Evolutionary conservation across 345 rosid genomes (phyloP).

Genomic region (Salix suchowensis): DNA sequence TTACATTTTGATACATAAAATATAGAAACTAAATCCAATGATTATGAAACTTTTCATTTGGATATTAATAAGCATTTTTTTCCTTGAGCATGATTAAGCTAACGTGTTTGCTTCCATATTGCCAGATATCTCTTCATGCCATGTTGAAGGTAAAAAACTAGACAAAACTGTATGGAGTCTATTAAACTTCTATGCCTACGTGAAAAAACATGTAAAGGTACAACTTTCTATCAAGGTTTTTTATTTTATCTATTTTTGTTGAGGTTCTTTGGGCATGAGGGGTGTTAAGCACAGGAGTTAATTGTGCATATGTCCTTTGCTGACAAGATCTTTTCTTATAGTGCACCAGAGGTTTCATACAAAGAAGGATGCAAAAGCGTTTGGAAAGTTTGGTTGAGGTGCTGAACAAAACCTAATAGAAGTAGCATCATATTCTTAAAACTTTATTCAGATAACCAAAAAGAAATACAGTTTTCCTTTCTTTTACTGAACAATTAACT

Average conservation of each 20-base stretch:
- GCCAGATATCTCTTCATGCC: constrained; percentile 63
- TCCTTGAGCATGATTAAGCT: constrained; percentile 5
- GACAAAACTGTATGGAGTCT: constrained; percentile 82
- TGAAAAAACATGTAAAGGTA: constrained; percentile 85
- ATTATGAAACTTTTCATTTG: background rate
- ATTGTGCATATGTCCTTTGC: background rate
- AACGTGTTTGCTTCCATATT: background rate
- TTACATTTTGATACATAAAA: background rate
- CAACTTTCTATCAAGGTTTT: background rate
- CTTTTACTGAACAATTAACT: background rate
- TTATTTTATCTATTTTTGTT: background rate
- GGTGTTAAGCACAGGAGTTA: background rate
- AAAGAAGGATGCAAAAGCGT: constrained; percentile 75
- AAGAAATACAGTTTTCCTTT: background rate
- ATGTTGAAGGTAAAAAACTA: constrained; percentile 59
- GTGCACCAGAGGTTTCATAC: constrained; percentile 86
- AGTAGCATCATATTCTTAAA: constrained; percentile 2
- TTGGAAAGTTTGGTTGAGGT: constrained; percentile 77
- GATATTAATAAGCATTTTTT: background rate
- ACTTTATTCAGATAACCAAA: background rate
- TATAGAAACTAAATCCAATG: background rate
- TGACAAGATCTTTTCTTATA: constrained; percentile 22
- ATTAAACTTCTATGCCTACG: constrained; percentile 69
- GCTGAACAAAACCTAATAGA: constrained; percentile 11
- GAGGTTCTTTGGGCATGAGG: background rate